phyloP scores from a whole-genome alignment of 2,329 filamentous ascomycete species.

The Talaromyces albobiverticillius region DNA sequence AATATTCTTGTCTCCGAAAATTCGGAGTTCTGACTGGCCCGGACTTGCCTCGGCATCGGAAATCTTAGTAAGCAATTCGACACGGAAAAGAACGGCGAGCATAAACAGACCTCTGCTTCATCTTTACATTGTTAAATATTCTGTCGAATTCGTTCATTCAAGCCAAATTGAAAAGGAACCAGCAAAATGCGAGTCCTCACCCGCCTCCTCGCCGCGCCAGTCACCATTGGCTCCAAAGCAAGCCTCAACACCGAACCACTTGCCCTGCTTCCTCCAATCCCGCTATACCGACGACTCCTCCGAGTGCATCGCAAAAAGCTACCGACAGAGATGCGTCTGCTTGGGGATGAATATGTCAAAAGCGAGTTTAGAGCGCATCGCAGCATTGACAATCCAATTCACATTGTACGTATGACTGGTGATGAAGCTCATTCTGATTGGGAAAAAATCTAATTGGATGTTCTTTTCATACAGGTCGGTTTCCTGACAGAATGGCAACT shows the following conservation, averaged over 20 bases:
- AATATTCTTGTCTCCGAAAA: too few species aligned
- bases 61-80: too few species aligned
- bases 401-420: slow-evolving; percentile 66
- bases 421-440: not conserved
- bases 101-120: too few species aligned
- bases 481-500: slow-evolving; percentile 96
- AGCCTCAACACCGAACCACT: slow-evolving; percentile 50
- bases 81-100: too few species aligned
- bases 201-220: slow-evolving; percentile 40
- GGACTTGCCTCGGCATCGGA: not conserved
- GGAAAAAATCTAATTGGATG: not conserved
- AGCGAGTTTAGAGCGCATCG: slow-evolving; percentile 84
- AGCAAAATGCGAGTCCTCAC: slow-evolving; percentile 33
- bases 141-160: not conserved
- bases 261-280: slow-evolving; percentile 81
- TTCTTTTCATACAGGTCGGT: slow-evolving; percentile 70
- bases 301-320: slow-evolving; percentile 81
- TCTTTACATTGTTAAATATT: not conserved
- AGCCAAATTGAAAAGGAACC: not conserved
- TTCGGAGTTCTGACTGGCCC: not conserved
- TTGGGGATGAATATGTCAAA: slow-evolving; percentile 93
- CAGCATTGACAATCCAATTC: slow-evolving; percentile 82
- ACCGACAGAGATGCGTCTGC: slow-evolving; percentile 67
- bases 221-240: slow-evolving; percentile 37
- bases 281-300: slow-evolving; percentile 82